Evolutionary conservation across 306 rosid species (phyloP).

Genomic region (Medicago arabica): DNA sequence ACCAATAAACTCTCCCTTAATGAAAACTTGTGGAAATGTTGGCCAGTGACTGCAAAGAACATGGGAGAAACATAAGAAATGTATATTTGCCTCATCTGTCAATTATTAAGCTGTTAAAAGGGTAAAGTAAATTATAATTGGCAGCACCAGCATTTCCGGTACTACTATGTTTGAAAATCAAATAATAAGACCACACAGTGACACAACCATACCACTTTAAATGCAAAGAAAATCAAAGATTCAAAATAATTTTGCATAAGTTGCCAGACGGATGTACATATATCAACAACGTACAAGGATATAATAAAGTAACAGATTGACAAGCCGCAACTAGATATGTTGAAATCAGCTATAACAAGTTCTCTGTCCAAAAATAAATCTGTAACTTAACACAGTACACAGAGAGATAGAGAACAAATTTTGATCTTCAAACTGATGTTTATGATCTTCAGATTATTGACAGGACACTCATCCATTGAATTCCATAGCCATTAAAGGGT

Average conservation of each 20-base stretch:
- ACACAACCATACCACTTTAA: not conserved
- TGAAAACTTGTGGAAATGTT: slow-evolving; percentile 90
- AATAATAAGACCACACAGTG: not conserved
- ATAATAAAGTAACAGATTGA: not conserved
- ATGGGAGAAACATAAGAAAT: slow-evolving; percentile 17
- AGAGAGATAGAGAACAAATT: not conserved
- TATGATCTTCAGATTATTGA: not conserved
- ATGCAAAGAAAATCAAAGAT: not conserved
- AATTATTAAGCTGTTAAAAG: not conserved
- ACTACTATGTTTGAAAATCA: slow-evolving; percentile 8
- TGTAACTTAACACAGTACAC: not conserved
- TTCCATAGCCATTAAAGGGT: not conserved
- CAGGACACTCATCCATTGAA: not conserved
- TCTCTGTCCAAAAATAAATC: not conserved
- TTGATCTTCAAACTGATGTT: not conserved
- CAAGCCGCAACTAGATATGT: not conserved
- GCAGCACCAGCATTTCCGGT: not conserved
- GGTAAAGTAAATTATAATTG: slow-evolving; percentile 6
- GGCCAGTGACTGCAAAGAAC: slow-evolving; percentile 73
- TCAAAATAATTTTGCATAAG: not conserved
- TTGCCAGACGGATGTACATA: not conserved
- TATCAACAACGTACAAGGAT: not conserved
- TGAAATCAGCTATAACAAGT: not conserved
- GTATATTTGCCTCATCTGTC: not conserved
- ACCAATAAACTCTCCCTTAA: slow-evolving; percentile 93